Base-by-base conservation (phyloP, 1,139 yeast genomes). In the Wickerhamomyces sp. region DNA sequence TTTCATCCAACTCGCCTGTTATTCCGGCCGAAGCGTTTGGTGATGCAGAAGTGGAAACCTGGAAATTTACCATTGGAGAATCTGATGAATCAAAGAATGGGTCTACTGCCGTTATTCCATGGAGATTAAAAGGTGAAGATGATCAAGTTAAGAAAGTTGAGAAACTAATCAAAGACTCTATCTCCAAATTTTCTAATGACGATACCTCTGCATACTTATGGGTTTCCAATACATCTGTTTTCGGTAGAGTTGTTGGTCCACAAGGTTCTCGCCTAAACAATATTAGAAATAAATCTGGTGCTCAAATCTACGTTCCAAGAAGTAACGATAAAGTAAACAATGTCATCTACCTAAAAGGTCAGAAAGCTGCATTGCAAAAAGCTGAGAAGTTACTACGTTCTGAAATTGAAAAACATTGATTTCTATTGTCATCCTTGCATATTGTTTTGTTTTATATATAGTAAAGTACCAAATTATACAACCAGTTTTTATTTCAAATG, bases 171-270 rank as follows among this genome's bases (percentile, higher is more conserved):
- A 55, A 62, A 39, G 55, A 54, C 15, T 58, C 65, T 45, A 45
- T 65, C 56, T 53, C 59, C 35, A 37, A 60, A 48, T 54, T 63
- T 55, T 42, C 56, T 44, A 48, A 54, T 41, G 60, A 70, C 40
- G 64, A 68, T 39, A 55, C 65, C 33, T 62, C 62, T 33, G 83
- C 75, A 12, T 76, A 64, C 60, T 52, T 78, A 43, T 73, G 76
- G 72, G 57, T 70, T 28, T 63, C 75, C 24, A 65, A 70, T 37
- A 58, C 72, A n/a, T 55, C 60, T 27, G 59, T 61, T 36, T 74
- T 75, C 54, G 74, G 84, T 43, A 74, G 72, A 60, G 70, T 87
- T 37, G 74, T 88, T 51, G 96, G 96, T 7, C 80, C 88, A 18
- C 81, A 77, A 52, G 96, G 96, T 35, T 63, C 80, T 27, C 79